A percentile compares a stretch with the other conserved stretches of the same genome.
These are phyloP conservation scores for Parasitella parasitica DNA, from an alignment of 371 early-diverging fungal species.

Conservation along the genomic window DNA sequence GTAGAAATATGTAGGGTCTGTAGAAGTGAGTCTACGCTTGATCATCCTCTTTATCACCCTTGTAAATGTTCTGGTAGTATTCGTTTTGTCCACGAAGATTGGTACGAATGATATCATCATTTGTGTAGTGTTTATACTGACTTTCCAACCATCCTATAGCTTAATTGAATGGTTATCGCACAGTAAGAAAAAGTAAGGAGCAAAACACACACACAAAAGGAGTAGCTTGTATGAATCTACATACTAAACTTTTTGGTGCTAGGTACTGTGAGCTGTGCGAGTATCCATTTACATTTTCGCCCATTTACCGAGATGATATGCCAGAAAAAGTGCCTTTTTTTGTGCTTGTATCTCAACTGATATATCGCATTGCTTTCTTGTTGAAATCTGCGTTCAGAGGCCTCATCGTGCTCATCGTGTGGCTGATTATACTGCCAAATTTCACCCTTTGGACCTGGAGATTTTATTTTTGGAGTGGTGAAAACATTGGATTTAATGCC, in stretches of 20 bases:
- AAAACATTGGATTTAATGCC: conserved; percentile 29
- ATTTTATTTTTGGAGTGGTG: conserved; percentile 74
- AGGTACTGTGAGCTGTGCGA: conserved; percentile 90
- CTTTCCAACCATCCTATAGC: conserved; percentile 32
- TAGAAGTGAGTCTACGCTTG: conserved; percentile 60
- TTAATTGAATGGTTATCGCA: conserved; percentile 85
- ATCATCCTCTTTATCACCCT: conserved; percentile 72
- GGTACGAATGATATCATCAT: conserved; percentile 21
- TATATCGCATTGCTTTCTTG: conserved; percentile 39
- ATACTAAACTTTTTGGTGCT: background rate
- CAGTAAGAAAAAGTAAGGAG: conserved; percentile 66
- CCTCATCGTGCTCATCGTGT: conserved; percentile 62
- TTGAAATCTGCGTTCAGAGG: conserved; percentile 34
- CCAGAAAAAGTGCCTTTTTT: conserved; percentile 61
- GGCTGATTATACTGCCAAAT: conserved; percentile 80
- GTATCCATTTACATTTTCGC: conserved; percentile 76
- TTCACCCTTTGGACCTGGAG: conserved; percentile 79
- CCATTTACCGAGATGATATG: conserved; percentile 72
- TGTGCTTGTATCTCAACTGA: conserved; percentile 51
- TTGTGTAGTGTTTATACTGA: too few species aligned
- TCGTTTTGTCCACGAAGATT: conserved; percentile 73
- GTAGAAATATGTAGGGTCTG: conserved; percentile 74
- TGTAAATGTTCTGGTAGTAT: conserved; percentile 81
- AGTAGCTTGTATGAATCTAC: background rate
- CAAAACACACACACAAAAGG: background rate